These are phyloP conservation scores for Mycena alexandri DNA, from an alignment of 768 basidiomycete genomes.

Conservation along the genomic window DNA sequence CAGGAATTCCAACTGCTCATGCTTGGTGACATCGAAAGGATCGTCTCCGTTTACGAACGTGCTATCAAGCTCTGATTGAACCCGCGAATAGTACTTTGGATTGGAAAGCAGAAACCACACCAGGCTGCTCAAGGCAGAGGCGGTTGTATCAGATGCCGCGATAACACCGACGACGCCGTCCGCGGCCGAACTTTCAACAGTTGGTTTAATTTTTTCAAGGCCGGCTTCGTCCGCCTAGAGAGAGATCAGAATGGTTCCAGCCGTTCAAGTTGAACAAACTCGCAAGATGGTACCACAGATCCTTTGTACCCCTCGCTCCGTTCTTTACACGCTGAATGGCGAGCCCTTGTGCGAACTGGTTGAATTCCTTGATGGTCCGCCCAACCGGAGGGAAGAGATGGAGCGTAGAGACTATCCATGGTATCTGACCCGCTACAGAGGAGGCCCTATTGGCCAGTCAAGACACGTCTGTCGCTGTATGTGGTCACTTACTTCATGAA, in stretches of 20 bases:
- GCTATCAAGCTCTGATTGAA: slow-evolving; percentile 51
- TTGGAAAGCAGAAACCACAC: slow-evolving; percentile 52
- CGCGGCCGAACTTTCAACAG: slow-evolving; percentile 49
- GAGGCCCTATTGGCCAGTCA: slow-evolving; percentile 41
- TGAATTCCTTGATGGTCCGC: slow-evolving; percentile 18
- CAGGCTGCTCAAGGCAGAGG: slow-evolving; percentile 47
- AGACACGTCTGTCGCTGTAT: background rate
- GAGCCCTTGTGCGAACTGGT: slow-evolving; percentile 7
- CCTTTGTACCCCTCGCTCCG: slow-evolving; percentile 52
- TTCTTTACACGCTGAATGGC: slow-evolving; percentile 20
- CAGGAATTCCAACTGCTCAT: slow-evolving; percentile 49
- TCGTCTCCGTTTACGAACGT: slow-evolving; percentile 41
- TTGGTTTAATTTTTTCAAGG: slow-evolving; percentile 46
- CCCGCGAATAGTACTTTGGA: slow-evolving; percentile 47
- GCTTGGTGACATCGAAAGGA: slow-evolving; percentile 41
- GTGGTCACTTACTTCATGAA: slow-evolving; percentile 53
- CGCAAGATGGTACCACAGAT: slow-evolving; percentile 58
- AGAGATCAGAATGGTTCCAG: background rate
- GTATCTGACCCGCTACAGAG: slow-evolving; percentile 52
- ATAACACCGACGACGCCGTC: slow-evolving; percentile 57
- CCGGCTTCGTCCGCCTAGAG: slow-evolving; percentile 58
- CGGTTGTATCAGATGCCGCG: slow-evolving; percentile 56
- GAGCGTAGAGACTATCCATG: slow-evolving; percentile 19
- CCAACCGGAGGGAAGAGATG: slow-evolving; percentile 24
- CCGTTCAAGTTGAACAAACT: slow-evolving; percentile 10